Percentiles rank a stretch among this genome's conserved stretches.
These are phyloP conservation scores for Chrysoporthe deuterocubensis DNA, from an alignment of 2,329 filamentous ascomycete species.

Conservation along the genomic window DNA sequence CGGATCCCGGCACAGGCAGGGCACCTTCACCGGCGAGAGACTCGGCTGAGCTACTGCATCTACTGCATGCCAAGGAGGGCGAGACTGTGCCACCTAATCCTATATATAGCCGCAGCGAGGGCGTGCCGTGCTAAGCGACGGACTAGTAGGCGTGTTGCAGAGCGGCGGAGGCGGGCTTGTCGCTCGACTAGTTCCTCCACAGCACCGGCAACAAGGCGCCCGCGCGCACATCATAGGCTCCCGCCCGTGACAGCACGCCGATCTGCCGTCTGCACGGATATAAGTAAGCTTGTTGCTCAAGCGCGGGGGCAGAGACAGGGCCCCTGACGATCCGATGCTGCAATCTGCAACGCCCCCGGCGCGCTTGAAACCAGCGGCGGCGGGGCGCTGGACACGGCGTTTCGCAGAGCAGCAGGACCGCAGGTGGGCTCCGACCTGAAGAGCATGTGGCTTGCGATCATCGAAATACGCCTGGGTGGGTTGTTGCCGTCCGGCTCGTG, in stretches of 20 bases:
- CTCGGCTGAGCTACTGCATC: neutral
- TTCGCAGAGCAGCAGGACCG: constrained; percentile 1
- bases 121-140: neutral
- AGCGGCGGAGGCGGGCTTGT: neutral
- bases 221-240: too few relatives aligned
- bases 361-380: neutral
- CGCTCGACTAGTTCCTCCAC: neutral
- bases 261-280: neutral
- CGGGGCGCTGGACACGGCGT: neutral
- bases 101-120: neutral
- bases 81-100: neutral
- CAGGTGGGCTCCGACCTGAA: neutral
- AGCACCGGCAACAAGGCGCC: neutral
- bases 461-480: neutral
- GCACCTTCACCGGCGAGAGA: neutral
- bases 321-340: neutral
- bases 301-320: neutral
- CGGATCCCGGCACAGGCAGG: neutral
- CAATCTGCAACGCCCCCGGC: neutral
- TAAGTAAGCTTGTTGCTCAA: neutral
- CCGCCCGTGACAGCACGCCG: neutral
- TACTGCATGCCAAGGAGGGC: constrained; percentile 14
- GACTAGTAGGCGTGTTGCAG: neutral
- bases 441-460: neutral
- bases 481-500: neutral